A percentile compares a stretch with the other conserved stretches of the same genome.
Conservation (phyloP, 1,139 yeast species). For the Pichia inconspicua region DNA sequence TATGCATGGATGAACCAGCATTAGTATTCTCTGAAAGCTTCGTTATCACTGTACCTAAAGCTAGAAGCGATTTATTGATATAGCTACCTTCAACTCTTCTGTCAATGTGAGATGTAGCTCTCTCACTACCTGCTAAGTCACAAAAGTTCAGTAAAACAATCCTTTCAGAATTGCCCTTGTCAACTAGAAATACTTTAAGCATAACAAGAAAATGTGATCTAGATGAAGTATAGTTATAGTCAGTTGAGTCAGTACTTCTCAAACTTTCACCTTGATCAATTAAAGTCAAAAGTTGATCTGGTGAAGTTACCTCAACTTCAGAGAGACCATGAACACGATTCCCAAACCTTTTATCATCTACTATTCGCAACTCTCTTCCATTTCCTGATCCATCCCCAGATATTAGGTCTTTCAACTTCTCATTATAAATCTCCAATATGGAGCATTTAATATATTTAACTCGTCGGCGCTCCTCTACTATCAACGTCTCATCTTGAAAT, state of each 20-base stretch:
- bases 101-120: slow-evolving; percentile 74
- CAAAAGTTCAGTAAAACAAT: slow-evolving; percentile 73
- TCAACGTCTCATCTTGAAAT: slow-evolving; percentile 8
- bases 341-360: slow-evolving; percentile 71
- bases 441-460: slow-evolving; percentile 31
- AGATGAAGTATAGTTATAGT: slow-evolving; percentile 76
- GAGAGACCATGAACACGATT: slow-evolving; percentile 71
- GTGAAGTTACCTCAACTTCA: slow-evolving; percentile 48
- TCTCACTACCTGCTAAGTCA: slow-evolving; percentile 93
- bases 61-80: slow-evolving; percentile 82
- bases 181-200: slow-evolving; percentile 19
- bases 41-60: slow-evolving; percentile 83
- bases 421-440: slow-evolving; percentile 82
- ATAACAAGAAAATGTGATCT: slow-evolving; percentile 64
- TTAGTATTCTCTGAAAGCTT: slow-evolving; percentile 50
- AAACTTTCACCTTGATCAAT: slow-evolving; percentile 65
- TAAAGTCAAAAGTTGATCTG: slow-evolving; percentile 52
- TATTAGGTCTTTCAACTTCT: slow-evolving; percentile 69
- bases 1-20: slow-evolving; percentile 34
- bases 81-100: slow-evolving; percentile 88
- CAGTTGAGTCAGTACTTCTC: slow-evolving; percentile 82
- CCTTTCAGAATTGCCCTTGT: slow-evolving; percentile 27
- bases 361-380: slow-evolving; percentile 50
- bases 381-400: slow-evolving; percentile 19
- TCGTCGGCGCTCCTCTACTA: slow-evolving; percentile 14